A percentile compares a stretch with the other conserved stretches of the same genome.
phyloP scores from a whole-genome alignment of 192 early-diverging fungal species.

The Gorgonomyces haynaldii region DNA sequence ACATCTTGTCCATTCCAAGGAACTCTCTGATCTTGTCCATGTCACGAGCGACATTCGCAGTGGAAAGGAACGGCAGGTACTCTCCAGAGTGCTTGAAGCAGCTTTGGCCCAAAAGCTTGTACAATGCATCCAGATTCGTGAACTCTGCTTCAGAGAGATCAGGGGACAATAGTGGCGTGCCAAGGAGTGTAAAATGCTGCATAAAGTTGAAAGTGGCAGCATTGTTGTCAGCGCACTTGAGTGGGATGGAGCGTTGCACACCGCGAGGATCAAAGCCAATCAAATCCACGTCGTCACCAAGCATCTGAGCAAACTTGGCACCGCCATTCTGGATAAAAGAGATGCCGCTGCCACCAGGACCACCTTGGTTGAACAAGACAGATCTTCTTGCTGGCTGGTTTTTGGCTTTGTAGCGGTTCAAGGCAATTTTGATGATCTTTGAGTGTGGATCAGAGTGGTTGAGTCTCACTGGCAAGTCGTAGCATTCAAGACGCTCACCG shows the following conservation, averaged over 20 bases:
- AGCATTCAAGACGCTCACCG: constrained; percentile 1
- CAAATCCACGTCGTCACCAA: constrained; percentile 18
- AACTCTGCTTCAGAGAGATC: background rate
- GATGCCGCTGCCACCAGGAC: constrained; percentile 29
- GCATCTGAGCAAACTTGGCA: constrained; percentile 3
- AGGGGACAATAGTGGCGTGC: background rate
- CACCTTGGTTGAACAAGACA: constrained; percentile 20
- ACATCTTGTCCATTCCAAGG: constrained; percentile 18
- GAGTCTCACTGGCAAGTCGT: constrained; percentile 14
- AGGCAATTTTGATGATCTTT: constrained; percentile 9
- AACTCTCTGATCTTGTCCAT: constrained; percentile 28
- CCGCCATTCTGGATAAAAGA: constrained; percentile 8
- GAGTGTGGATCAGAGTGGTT: constrained; percentile 11
- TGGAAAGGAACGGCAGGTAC: constrained; percentile 22
- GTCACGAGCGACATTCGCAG: constrained; percentile 26
- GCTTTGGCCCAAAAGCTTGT: background rate
- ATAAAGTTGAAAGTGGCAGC: background rate
- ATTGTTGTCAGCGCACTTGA: constrained; percentile 4
- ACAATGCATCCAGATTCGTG: background rate
- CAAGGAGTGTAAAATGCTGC: background rate
- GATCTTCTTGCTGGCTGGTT: constrained; percentile 5
- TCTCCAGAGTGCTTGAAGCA: constrained; percentile 17
- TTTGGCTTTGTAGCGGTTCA: constrained; percentile 8
- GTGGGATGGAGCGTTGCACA: constrained; percentile 13
- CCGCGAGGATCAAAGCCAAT: constrained; percentile 35